Percentiles rank a stretch among this genome's conserved stretches.
These are phyloP conservation scores for Pelargonium australe DNA, from an alignment of 441 rosid species.

Conservation along the genomic window DNA sequence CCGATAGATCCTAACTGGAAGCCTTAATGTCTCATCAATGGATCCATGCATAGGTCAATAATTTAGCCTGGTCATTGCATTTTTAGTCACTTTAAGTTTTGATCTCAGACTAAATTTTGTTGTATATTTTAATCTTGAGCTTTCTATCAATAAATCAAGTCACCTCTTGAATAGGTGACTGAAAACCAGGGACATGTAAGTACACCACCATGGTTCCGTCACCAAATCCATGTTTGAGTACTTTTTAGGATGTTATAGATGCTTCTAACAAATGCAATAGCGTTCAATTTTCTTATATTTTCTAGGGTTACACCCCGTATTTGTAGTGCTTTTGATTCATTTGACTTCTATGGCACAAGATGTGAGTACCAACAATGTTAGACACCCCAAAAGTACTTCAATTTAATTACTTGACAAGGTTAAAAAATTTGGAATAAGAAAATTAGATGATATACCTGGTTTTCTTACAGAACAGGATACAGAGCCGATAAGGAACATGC, in stretches of 20 bases:
- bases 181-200: neutral
- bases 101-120: conserved; percentile 1
- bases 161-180: neutral
- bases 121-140: neutral
- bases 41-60: neutral
- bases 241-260: neutral
- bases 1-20: neutral
- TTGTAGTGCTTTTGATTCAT: conserved; percentile 2
- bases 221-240: neutral
- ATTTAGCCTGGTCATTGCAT: neutral
- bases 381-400: conserved; percentile 11
- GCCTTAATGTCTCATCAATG: neutral
- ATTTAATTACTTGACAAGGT: neutral
- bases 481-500: conserved; percentile 94
- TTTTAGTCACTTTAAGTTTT: neutral
- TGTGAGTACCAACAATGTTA: conserved; percentile 11
- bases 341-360: conserved; percentile 6
- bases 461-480: conserved; percentile 92
- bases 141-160: neutral
- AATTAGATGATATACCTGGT: conserved; percentile 59
- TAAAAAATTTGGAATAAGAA: neutral
- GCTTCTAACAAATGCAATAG: neutral
- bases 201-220: neutral
- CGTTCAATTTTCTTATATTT: neutral
- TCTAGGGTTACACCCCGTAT: neutral